Evolutionary conservation across 2,329 filamentous ascomycete species (phyloP).

Genomic region (Colletotrichum cereale): DNA sequence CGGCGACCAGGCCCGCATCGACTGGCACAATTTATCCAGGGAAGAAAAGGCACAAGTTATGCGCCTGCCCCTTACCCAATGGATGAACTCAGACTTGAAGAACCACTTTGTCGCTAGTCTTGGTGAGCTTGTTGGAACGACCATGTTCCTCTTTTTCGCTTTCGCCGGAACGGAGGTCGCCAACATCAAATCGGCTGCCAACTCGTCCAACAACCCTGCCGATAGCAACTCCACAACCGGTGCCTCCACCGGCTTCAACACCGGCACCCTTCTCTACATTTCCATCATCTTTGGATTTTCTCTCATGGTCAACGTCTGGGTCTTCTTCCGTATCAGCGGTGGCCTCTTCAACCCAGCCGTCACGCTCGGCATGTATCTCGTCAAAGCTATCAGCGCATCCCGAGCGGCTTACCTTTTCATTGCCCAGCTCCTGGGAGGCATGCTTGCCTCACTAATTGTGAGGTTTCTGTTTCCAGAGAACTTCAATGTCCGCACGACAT

Average conservation of each 20-base stretch:
- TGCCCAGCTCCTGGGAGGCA: conserved; percentile 64
- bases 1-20: conserved; percentile 45
- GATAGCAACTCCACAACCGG: conserved; percentile 55
- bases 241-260: conserved; percentile 58
- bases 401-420: conserved; percentile 62
- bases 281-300: conserved; percentile 57
- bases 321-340: conserved; percentile 60
- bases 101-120: conserved; percentile 56
- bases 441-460: conserved; percentile 57
- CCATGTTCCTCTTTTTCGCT: conserved; percentile 59
- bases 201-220: conserved; percentile 34
- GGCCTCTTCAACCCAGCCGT: conserved; percentile 54
- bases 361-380: conserved; percentile 65
- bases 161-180: conserved; percentile 57
- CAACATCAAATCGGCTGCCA: conserved; percentile 52
- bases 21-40: conserved; percentile 54
- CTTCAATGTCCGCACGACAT: conserved; percentile 56
- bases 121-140: conserved; percentile 57
- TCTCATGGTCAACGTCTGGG: conserved; percentile 61
- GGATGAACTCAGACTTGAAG: conserved; percentile 62
- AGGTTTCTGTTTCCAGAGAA: conserved; percentile 57
- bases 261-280: conserved; percentile 57
- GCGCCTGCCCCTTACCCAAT: conserved; percentile 58
- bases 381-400: conserved; percentile 59
- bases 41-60: conserved; percentile 58